Base-by-base conservation (phyloP, 1,139 yeast species). In the Yamadazyma dushanensis region DNA sequence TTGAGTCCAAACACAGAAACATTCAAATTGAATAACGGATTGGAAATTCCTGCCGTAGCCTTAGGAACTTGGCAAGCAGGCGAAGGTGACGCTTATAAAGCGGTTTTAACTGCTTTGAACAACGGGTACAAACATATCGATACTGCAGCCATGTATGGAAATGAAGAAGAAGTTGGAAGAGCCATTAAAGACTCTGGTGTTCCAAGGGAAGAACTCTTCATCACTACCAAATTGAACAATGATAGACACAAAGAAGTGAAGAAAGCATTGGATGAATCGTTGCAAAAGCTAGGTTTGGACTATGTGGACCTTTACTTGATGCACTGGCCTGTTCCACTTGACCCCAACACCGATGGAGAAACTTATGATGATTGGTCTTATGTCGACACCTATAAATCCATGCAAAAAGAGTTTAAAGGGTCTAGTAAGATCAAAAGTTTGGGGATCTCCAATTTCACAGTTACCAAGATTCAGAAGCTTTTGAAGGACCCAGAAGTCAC, bases 221-320 rank as follows among this genome's bases (percentile, higher is more conserved):
- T 88, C 47, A 87, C 95, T 51, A 86, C 96, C 49, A 89, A 88
- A 60, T 70, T 87, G 49, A 81, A 89, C 86, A 76, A 82, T 45
- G 62, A 80, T 23, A 80, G 76, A 53, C 89, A 83, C 53, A 70
- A 72, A 47, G 66, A 77, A 35, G 82, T 62, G 29, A 70, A 57
- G 31, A 65, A 54, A 31, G 86, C 84, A 10, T 66, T 88, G 40
- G 76, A 82, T 33, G 65, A 59, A 37, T 81, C 94, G 2, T 73
- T 90, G 54, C 56, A 73, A 50, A 79, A 80, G 52, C 70, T 89
- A 50, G 83, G 84, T 2, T 64, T 86, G 50, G 95, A 85, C 36
- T 90, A 89, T 53, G 80, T 90, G 40, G 97, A 90, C 56, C 70
- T 90, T 51, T 83, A 82, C 59, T 72, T 90, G 57, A 76, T 87